Conservation (phyloP, 2,329 filamentous ascomycete genomes). For the Penicillium sclerotiorum region DNA sequence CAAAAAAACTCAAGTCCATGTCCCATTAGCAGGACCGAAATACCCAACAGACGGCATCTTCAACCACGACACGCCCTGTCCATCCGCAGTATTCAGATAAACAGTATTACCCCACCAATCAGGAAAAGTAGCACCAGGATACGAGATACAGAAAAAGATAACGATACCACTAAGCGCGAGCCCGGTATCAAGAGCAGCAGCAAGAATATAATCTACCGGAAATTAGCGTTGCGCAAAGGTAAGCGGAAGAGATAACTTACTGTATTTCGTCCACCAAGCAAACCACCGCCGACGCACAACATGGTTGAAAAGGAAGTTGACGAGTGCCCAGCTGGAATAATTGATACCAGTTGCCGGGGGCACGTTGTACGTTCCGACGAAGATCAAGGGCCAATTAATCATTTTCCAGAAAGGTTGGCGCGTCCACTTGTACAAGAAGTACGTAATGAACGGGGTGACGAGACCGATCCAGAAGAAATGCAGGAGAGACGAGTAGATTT, state of each 20-base stretch:
- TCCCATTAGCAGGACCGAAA: conserved; percentile 36
- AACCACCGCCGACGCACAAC: conserved; percentile 58
- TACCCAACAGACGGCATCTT: conserved; percentile 31
- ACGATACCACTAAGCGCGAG: conserved; percentile 37
- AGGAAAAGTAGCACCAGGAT: conserved; percentile 33
- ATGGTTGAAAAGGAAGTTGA: conserved; percentile 75
- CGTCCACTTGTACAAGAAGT: conserved; percentile 29
- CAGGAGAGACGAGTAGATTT: conserved; percentile 51
- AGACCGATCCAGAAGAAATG: conserved; percentile 58
- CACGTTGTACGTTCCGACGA: conserved; percentile 32
- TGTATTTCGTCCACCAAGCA: conserved; percentile 48
- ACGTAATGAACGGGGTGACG: conserved; percentile 24
- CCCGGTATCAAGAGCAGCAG: conserved; percentile 43
- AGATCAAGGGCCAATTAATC: conserved; percentile 36
- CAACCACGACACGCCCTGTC: conserved; percentile 30
- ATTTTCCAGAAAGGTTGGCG: conserved; percentile 39
- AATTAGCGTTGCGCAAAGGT: not conserved
- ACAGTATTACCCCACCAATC: conserved; percentile 40
- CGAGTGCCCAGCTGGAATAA: conserved; percentile 39
- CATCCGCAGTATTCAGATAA: conserved; percentile 36
- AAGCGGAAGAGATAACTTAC: not conserved
- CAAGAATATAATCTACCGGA: conserved; percentile 39
- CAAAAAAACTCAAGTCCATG: conserved; percentile 31
- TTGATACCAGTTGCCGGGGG: conserved; percentile 38
- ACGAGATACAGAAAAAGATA: conserved; percentile 40